Base-by-base conservation (phyloP, 306 rosid species). In the Vigna angularis region DNA sequence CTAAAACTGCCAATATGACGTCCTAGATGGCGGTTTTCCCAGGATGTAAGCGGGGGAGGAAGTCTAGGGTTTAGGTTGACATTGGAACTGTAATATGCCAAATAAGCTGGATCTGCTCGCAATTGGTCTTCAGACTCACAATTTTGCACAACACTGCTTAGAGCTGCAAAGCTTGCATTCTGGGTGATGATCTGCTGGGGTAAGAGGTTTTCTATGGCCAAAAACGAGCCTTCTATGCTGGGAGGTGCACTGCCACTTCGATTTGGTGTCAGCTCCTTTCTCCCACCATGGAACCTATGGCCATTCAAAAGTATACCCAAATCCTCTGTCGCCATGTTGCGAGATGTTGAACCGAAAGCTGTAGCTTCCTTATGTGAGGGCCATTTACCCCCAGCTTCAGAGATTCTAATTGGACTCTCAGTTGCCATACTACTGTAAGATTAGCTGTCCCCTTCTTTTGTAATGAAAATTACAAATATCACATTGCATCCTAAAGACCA, bases 161-260 rank as follows among this genome's bases (percentile, higher is more conserved):
- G 82, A 72, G 80, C 76, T 67, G 61, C 86, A 75, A 84, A 64
- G 79, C 86, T 86, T 84, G 83, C 83, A 64, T 59, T 72, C 28
- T 71, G 79, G 80, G 76, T 38, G 15, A 72, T 51, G 83, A 81
- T 80, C 80, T 84, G 88, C 77, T 64, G 91, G 76, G 90, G 81
- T 63, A 87, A 66, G 8, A 85, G 77, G 72, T 83, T 83, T 70
- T 87, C 76, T 22, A 89, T 82, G 73, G 93, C 88, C 24, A 85
- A 66, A 85, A 87, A 82, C 5, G 93, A 90, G 49, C 93, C 93
- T 79, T 90, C 93, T 85, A 90, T 90, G 73, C 88, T 87, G 50
- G 93, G 93, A 72, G 93, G 93, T 38, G 93, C 93, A 68, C 93
- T 90, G 26, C 91, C 93, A 82, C 93, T 90, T 59, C 93, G 86